These are phyloP conservation scores for Arthromyces matolae DNA, from an alignment of 768 basidiomycete species.

Conservation along the genomic window DNA sequence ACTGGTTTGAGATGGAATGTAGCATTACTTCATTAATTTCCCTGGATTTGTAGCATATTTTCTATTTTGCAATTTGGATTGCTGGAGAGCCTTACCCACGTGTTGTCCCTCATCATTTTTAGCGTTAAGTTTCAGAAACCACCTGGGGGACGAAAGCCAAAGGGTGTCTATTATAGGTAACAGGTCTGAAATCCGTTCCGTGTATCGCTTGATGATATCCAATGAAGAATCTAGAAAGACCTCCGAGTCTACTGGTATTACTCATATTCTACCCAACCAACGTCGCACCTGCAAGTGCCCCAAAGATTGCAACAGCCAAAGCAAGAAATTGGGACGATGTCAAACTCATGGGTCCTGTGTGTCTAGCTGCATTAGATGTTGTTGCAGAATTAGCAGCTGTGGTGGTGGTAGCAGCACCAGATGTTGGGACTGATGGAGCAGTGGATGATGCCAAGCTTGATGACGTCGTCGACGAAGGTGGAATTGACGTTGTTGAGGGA, in stretches of 20 bases:
- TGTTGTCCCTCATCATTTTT: no score
- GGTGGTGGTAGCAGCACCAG: conserved; percentile 2
- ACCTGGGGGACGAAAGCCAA: no score
- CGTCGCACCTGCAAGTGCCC: conserved; percentile 5
- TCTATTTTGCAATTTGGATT: conserved; percentile 1
- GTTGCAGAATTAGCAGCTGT: conserved; percentile 5
- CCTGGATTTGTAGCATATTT: conserved; percentile 15
- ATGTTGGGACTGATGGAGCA: conserved; percentile 7
- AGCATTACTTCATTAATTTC: conserved; percentile 5
- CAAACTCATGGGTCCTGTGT: not conserved
- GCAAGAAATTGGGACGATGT: conserved; percentile 4
- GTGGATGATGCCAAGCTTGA: conserved; percentile 6
- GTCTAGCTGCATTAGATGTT: conserved; percentile 15
- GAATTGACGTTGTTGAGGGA: conserved; percentile 12
- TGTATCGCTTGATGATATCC: conserved; percentile 1
- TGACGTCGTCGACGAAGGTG: conserved; percentile 4
- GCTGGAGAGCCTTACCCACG: no score
- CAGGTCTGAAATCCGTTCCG: conserved; percentile 4
- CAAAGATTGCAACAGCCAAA: conserved; percentile 7
- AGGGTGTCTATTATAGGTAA: no score
- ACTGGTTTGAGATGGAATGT: conserved; percentile 1
- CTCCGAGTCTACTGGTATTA: not conserved
- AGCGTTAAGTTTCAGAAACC: no score
- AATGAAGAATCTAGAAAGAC: no score
- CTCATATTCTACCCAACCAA: conserved; percentile 5